Conservation (phyloP, 2,329 filamentous ascomycete genomes). For the Talaromyces pinophilus region DNA sequence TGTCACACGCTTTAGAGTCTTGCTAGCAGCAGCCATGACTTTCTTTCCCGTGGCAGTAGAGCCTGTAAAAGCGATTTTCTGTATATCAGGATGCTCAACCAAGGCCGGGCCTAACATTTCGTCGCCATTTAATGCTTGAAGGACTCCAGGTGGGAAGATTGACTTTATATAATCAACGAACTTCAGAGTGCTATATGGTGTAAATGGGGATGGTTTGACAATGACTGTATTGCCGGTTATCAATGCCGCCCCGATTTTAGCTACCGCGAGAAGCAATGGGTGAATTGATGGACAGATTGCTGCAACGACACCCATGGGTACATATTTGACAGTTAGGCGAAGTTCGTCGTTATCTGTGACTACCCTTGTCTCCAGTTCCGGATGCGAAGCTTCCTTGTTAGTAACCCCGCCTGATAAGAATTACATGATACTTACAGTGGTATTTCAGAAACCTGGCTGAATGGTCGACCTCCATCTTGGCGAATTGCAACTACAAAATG, state of each 20-base stretch:
- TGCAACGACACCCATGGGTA: conserved; percentile 50
- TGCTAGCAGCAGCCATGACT: conserved; percentile 53
- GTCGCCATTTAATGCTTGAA: conserved; percentile 58
- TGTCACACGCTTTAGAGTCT: conserved; percentile 57
- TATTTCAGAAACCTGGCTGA: conserved; percentile 23
- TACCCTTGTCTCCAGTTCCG: conserved; percentile 46
- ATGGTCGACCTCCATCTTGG: conserved; percentile 24
- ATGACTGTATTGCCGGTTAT: conserved; percentile 59
- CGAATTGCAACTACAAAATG: conserved; percentile 22
- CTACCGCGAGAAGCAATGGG: conserved; percentile 46
- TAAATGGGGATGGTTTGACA: conserved; percentile 59
- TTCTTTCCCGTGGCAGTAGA: conserved; percentile 54
- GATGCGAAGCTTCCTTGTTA: conserved; percentile 23
- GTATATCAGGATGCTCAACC: conserved; percentile 56
- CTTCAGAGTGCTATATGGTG: conserved; percentile 56
- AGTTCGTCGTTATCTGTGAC: conserved; percentile 48
- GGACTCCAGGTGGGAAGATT: conserved; percentile 57
- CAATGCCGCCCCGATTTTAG: conserved; percentile 55
- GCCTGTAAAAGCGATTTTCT: conserved; percentile 62
- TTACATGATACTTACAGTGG: conserved; percentile 18
- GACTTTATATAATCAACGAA: conserved; percentile 53
- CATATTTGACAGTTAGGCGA: conserved; percentile 47
- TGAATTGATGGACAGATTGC: conserved; percentile 55
- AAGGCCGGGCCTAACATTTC: conserved; percentile 57
- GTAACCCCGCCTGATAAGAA: neutral